A percentile compares a stretch with the other conserved stretches of the same genome.
These are phyloP conservation scores for Singerocomus inundabilis DNA, from an alignment of 1,284 basidiomycete genomes.

Conservation along the genomic window DNA sequence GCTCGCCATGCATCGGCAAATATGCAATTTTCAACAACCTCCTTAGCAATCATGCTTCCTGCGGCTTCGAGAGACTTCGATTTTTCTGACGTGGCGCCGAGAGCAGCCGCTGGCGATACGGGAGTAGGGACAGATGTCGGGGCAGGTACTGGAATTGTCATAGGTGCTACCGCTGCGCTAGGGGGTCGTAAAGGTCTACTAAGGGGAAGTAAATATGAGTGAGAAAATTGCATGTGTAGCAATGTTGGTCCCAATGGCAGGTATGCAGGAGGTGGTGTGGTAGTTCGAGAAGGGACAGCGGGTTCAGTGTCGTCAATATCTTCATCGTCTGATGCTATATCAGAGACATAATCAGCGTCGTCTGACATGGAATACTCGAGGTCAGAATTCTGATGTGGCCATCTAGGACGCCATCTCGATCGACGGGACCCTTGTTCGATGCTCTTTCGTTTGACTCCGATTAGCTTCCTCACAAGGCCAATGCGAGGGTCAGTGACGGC, in stretches of 20 bases:
- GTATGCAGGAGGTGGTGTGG: conserved; percentile 67
- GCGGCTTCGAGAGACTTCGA: conserved; percentile 64
- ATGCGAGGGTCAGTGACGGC: conserved; percentile 66
- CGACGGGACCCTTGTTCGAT: conserved; percentile 31
- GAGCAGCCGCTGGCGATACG: conserved; percentile 68
- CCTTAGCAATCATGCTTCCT: conserved; percentile 55
- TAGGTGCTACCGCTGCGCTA: conserved; percentile 45
- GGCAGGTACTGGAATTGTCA: conserved; percentile 39
- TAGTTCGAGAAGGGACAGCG: conserved; percentile 47
- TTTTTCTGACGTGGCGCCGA: conserved; percentile 59
- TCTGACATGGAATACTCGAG: conserved; percentile 15
- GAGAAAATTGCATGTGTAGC: conserved; percentile 63
- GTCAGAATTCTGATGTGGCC: conserved; percentile 43
- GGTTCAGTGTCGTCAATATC: conserved; percentile 34
- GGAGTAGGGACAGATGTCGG: conserved; percentile 69
- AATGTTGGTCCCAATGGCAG: conserved; percentile 65
- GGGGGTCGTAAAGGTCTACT: conserved; percentile 57
- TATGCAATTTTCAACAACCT: conserved; percentile 64
- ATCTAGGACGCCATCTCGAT: conserved; percentile 35
- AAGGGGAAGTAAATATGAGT: conserved; percentile 55
- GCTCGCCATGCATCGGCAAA: conserved; percentile 69
- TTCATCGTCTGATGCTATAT: conserved; percentile 39
- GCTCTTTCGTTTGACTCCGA: conserved; percentile 62
- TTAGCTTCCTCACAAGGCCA: conserved; percentile 59
- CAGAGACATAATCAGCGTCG: conserved; percentile 33